Evolutionary conservation across 129 eudicot genomes (phyloP), one percentile per base, ranked within the genome.

Genomic region (Apium graveolens): DNA sequence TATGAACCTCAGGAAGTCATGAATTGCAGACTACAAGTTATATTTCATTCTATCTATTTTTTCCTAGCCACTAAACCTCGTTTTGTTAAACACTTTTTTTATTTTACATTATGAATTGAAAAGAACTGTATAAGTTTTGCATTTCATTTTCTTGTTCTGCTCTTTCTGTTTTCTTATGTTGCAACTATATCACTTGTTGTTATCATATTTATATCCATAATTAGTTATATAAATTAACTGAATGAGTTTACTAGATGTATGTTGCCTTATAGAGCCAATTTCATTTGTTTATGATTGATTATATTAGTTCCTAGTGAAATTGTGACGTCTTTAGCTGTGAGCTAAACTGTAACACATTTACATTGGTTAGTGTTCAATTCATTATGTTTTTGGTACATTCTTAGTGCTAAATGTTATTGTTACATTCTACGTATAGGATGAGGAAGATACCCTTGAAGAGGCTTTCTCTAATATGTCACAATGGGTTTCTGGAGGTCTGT

Each of bases 401-500:
- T 60, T 37, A 70, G 46, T 70, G 75, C 44, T 39, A 35, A 1
- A 70, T 70, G 37, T 42, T 13, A 3, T 71, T 17, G 72, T 27
- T 26, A 12, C 51, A 75, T 65, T 73, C 35, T 49, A 34, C 81
- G 69, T 78, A 48, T 76, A 95, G 98, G 96, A 95, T 57, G 77
- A 87, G 74, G 82, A 79, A 77, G 89, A 84, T 60, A 83, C 96
- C 3, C 66, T 91, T 46, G 89, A 84, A 63, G 96, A 77, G 73
- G 89, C 89, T 76, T 75, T 90, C 46, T 85, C 89, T 18, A 96
- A 91, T 27, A 85, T 91, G 85, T 81, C 89, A 76, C 83, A 91
- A 51, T 91, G 96, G 97, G 96, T 86, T 37, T 85, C 93, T 53
- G 62, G 93, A 84, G 96, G 98, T 94, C 73, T 84, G 80, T 31